Evolutionary conservation across 352 stramenopile species (phyloP), one percentile per base, ranked within the genome.

Genomic region (Globisporangium paroecandrum): DNA sequence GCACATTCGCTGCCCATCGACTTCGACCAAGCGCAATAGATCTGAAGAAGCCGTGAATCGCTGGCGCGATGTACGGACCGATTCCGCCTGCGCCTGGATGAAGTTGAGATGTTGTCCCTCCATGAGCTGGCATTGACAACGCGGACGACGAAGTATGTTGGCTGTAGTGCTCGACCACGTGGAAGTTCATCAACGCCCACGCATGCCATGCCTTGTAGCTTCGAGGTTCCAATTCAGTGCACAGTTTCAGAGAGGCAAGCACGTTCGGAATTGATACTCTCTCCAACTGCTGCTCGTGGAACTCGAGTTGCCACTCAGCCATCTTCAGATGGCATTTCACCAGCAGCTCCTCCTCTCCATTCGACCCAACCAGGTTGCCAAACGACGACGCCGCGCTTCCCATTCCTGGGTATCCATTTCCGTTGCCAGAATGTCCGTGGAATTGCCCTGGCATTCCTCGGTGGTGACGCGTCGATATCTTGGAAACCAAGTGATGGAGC

Each of bases 161-260:
- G 9, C 79, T 87, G 63, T 84, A 90, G 63, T 98, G 87, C 72
- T 99, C 87, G 12, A 98, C 95, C 18, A 98, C 87, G 43, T 97
- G 85, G 72, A 98, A 99, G 76, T 99, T 99, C 66, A 99, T 92
- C 51, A 99, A 74, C 13, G 97, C 97, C 97, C 97, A 99, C 8
- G 87, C 88, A 77, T 99, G 98, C 90, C 95, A 99, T 32, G 97
- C 95, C 66, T 92, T 92, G 71, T 92, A 92, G 58, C 81, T 92
- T 24, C 73, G 75, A 27, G 81, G 80, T 54, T 95, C 86, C 15
- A 93, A 66, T 54, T 94, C 75, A 0, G 85, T 94, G 58, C 85
- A 91, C 29, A 85, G 64, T 53, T 83, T 74, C 15, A 97, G 69
- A 46, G 89, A 89, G 8, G 69, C 67, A 29, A 97, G 64, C 12